Base-by-base conservation (phyloP, 192 early-diverging fungal species). In the Chytriomyces confervae region DNA sequence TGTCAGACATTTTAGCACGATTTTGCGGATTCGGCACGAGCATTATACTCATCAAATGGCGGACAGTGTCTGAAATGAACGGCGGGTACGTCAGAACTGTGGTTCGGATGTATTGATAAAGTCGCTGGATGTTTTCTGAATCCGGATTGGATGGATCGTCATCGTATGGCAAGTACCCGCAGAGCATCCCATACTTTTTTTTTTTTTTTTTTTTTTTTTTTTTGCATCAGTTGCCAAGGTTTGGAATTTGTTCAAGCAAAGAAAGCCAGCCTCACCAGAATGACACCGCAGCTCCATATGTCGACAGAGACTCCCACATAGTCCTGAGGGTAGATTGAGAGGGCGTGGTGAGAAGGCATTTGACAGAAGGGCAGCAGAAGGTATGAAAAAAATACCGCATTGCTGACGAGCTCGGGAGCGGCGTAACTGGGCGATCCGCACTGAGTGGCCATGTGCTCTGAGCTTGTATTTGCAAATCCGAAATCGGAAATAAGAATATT, bases 401-500 rank as follows among this genome's bases (percentile, higher is more conserved):
- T 72, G 24, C 83, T 68, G 61, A 86, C 84, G 46, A 86, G 79
- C 62, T 86, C 84, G 23, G 84, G 84, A 0, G 84, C 84, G 13
- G 84, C 84, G 51, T 86, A 86, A 50, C 83, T 77, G 8, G 84
- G 84, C 23, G 69, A 77, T 18, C 84, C 84, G 62, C 84, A 86
- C 20, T 60, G 62, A 50, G 84, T 86, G 4, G 66, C 66, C n/a
- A 72, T 48, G 16, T 73, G 44, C 7, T n/a, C 73, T 50, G 24
- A 20, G 46, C 20, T 66, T 65, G 23, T 20, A 51, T 94, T 94
- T 16, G 95, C 94, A 83, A 94, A 94, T 10, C 95, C 95, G 89
- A 96, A 96, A 79, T 95, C 95, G 5, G 94, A 93, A 79, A 96
- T 95, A 65, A 93, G 90, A 63, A 96, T 89, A 79, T 94, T 92